Evolutionary conservation across 129 eudicot species (phyloP).

Genomic region (Chrysanthemum makinoi): DNA sequence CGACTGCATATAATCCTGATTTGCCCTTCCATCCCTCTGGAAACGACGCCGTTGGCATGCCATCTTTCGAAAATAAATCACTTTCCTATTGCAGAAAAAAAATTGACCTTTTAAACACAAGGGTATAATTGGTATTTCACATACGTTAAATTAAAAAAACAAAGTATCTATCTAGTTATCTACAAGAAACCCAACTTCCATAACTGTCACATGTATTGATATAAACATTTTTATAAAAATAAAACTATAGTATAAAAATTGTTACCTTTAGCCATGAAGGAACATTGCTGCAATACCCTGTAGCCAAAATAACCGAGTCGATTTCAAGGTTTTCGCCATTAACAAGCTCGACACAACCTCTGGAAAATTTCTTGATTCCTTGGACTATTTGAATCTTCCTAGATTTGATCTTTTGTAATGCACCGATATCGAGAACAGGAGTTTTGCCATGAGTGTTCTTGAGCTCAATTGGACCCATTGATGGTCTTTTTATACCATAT

Average conservation of each 20-base stretch:
- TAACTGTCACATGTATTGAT: conserved; percentile 63
- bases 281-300: conserved; percentile 94
- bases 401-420: conserved; percentile 60
- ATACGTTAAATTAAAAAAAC: conserved; percentile 15
- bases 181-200: conserved; percentile 60
- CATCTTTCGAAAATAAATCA: conserved; percentile 71
- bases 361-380: conserved; percentile 69
- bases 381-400: conserved; percentile 67
- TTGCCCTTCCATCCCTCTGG: conserved; percentile 94
- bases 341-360: conserved; percentile 56
- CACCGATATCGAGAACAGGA: conserved; percentile 80
- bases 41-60: conserved; percentile 57
- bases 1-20: conserved; percentile 87
- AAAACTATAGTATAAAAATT: conserved; percentile 2
- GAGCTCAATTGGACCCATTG: conserved; percentile 70
- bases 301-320: conserved; percentile 82
- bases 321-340: conserved; percentile 61
- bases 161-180: conserved; percentile 31
- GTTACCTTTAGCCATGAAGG: conserved; percentile 94
- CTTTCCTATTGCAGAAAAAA: conserved; percentile 46
- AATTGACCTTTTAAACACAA: neutral
- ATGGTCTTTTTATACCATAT: conserved; percentile 79
- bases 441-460: conserved; percentile 75
- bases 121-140: conserved; percentile 19
- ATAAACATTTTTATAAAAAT: neutral